Evolutionary conservation across 805 yeast species (phyloP).

Genomic region (Kodamaea laetipori): DNA sequence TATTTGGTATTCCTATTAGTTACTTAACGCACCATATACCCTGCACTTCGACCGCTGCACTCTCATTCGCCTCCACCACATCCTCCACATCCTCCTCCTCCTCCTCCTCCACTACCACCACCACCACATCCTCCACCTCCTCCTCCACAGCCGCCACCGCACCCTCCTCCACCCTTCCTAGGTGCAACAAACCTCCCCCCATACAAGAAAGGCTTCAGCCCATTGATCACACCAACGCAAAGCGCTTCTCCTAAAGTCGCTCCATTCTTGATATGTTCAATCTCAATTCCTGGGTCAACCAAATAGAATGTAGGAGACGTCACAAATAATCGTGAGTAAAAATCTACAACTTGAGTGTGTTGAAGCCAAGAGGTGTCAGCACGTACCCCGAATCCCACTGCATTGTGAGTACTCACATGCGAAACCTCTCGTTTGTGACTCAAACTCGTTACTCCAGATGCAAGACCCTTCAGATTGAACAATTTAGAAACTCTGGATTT

Average conservation of each 20-base stretch:
- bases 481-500: not conserved
- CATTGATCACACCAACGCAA: not conserved
- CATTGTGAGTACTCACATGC: constrained; percentile 11
- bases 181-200: not conserved
- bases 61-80: too few species aligned
- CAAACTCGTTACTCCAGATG: constrained; percentile 8
- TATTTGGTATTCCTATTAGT: too few species aligned
- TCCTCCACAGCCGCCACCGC: constrained; percentile 10
- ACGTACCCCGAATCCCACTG: not conserved
- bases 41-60: too few species aligned
- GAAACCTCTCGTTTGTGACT: constrained; percentile 12
- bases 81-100: not conserved
- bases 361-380: not conserved
- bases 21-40: too few species aligned
- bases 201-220: not conserved
- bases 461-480: constrained; percentile 9
- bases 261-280: not conserved
- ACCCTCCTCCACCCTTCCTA: constrained; percentile 12
- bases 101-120: constrained; percentile 9
- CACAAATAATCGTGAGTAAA: not conserved
- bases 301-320: not conserved
- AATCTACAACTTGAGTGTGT: not conserved
- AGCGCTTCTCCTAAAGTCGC: constrained; percentile 1
- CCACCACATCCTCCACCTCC: constrained; percentile 9
- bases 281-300: not conserved